Percentiles rank a stretch among this genome's conserved stretches.
These are phyloP conservation scores for Asterophora lycoperdoides DNA, from an alignment of 768 basidiomycete genomes.

Conservation along the genomic window DNA sequence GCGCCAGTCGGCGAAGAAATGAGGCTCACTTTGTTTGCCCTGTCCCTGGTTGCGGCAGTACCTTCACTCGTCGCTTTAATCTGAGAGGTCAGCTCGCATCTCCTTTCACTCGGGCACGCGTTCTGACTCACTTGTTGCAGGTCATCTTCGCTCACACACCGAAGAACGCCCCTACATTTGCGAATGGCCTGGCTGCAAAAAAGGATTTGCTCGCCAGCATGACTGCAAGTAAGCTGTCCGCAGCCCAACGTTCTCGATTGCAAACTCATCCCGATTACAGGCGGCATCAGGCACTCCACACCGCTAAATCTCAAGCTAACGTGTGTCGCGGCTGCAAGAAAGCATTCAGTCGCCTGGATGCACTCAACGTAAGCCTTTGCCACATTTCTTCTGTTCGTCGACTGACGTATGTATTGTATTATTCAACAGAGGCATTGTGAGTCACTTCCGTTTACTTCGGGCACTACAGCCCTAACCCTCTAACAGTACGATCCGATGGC, in stretches of 20 bases:
- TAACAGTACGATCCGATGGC: slow-evolving; percentile 76
- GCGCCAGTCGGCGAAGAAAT: slow-evolving; percentile 83
- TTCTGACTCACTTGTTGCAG: slow-evolving; percentile 31
- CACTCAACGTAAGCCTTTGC: slow-evolving; percentile 74
- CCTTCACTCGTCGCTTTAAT: slow-evolving; percentile 94
- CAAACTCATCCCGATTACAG: slow-evolving; percentile 31
- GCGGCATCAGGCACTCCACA: slow-evolving; percentile 88
- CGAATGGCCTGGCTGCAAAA: slow-evolving; percentile 91
- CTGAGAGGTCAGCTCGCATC: slow-evolving; percentile 55
- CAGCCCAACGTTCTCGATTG: not conserved
- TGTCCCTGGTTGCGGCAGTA: slow-evolving; percentile 92
- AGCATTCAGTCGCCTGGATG: slow-evolving; percentile 91
- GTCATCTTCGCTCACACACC: slow-evolving; percentile 91
- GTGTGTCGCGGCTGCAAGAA: slow-evolving; percentile 91
- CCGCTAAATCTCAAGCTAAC: slow-evolving; percentile 77
- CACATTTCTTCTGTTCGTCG: slow-evolving; percentile 13
- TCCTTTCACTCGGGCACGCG: not conserved
- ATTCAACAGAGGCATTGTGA: slow-evolving; percentile 67
- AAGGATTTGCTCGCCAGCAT: slow-evolving; percentile 92
- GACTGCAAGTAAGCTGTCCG: slow-evolving; percentile 82
- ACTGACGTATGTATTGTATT: slow-evolving; percentile 14
- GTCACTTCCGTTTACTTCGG: slow-evolving; percentile 26
- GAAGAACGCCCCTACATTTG: slow-evolving; percentile 94
- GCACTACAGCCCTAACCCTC: slow-evolving; percentile 18
- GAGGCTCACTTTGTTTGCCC: slow-evolving; percentile 93